phyloP scores from a whole-genome alignment of 2,329 filamentous ascomycete genomes.

The Alternaria infectoria region DNA sequence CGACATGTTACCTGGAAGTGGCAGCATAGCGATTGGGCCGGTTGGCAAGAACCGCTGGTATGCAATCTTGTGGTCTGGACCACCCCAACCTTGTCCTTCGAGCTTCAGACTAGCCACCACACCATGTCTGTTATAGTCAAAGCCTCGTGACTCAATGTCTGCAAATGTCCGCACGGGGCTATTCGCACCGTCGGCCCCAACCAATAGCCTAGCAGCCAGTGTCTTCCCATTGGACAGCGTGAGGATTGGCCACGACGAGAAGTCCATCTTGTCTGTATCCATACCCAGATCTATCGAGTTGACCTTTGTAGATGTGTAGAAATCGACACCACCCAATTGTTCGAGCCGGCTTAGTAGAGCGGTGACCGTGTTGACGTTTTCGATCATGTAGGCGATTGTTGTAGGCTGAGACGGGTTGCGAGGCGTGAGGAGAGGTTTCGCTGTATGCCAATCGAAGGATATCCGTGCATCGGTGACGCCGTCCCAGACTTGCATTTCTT shows the following conservation, averaged over 20 bases:
- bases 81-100: constrained; percentile 56
- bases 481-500: constrained; percentile 99
- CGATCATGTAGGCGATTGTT: constrained; percentile 93
- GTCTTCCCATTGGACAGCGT: constrained; percentile 69
- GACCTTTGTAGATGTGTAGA: constrained; percentile 80
- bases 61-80: constrained; percentile 68
- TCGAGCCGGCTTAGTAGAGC: constrained; percentile 75
- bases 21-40: constrained; percentile 89
- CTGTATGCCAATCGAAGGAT: constrained; percentile 77
- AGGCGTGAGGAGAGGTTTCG: constrained; percentile 44
- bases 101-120: constrained; percentile 88
- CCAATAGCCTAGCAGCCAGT: constrained; percentile 81
- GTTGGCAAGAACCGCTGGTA: constrained; percentile 96
- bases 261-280: constrained; percentile 69
- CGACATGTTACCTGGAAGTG: constrained; percentile 80
- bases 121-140: constrained; percentile 91
- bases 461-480: constrained; percentile 86
- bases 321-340: constrained; percentile 69
- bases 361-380: constrained; percentile 88
- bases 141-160: constrained; percentile 82
- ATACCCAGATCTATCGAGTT: constrained; percentile 79
- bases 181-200: constrained; percentile 94
- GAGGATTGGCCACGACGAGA: constrained; percentile 87
- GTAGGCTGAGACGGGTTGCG: constrained; percentile 53
- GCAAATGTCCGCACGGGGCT: constrained; percentile 91